Evolutionary conservation across 2,329 filamentous ascomycete genomes (phyloP), one percentile per base, ranked within the genome.

Genomic region (Sporothrix mexicana): DNA sequence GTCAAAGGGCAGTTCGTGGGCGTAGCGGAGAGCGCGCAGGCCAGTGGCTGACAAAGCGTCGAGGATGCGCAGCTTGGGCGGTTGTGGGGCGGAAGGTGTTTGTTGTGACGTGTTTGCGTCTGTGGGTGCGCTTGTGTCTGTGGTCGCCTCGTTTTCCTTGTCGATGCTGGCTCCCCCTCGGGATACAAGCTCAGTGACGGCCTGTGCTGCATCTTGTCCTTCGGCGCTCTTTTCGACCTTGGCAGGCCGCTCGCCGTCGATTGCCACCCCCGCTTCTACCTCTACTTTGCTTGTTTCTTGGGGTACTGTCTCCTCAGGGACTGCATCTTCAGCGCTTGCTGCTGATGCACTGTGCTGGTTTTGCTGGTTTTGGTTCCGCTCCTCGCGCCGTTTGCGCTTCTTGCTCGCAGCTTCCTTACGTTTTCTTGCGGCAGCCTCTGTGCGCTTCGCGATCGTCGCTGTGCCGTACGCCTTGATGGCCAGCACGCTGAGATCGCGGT

Each of bases 11-110:
- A 99, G 89, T 79, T 99, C 96, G 77, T 94, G 91, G 0, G 93
- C 93, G 81, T 98, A 99, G 74, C 96, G 92, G 57, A 99, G 83
- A 6, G 96, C 96, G 75, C 96, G 91, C 6, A 99, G 87, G 30
- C 96, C 96, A 2, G 95, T 97, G 0, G 96, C 96, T 10, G 96
- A 99, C 5, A 99, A 87, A 0, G 96, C 96, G 81, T 99, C 96
- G 9, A 99, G 88, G 53, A 99, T 95, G n/a, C 90, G 91, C 78
- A 97, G 95, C 10, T 83, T 80, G 12, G 84, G 82, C 2, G 51
- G 41, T n/a, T 17, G 68, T 20, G n/a, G 30, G 13, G 51, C 72
- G 76, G 72, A 75, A 70, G 68, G 15, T 57, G 30, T 12, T 72
- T 73, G 70, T 47, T 9, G 72, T 62, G 17, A 70, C 57, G 17